Percentiles rank a stretch among this genome's conserved stretches.
Evolutionary conservation across 1,284 basidiomycete species (phyloP).

Genomic region (Rhodotorula sp.): DNA sequence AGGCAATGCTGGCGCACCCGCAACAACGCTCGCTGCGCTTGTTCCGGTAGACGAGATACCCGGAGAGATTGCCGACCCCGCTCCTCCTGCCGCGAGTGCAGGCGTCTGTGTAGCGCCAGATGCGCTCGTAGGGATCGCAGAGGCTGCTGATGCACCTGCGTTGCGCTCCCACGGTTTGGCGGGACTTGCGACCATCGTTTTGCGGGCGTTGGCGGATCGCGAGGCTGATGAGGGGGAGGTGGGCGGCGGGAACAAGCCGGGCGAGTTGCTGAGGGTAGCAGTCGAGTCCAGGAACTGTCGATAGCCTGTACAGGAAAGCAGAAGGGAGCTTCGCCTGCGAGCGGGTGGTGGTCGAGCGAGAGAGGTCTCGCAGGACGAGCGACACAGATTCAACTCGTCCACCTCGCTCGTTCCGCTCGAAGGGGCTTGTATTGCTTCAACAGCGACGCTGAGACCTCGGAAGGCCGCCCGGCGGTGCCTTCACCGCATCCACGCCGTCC

Average conservation of each 20-base stretch:
- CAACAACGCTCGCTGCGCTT: not conserved
- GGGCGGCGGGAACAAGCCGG: not conserved
- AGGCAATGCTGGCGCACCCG: constrained; percentile 19
- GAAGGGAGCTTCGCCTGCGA: not conserved
- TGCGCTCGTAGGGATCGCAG: constrained; percentile 4
- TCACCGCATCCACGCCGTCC: not conserved
- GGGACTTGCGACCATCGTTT: constrained; percentile 26
- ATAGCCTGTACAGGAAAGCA: too few species aligned
- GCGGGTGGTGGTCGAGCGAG: not conserved
- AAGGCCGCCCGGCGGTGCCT: not conserved
- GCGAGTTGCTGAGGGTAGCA: not conserved
- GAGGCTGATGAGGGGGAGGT: not conserved
- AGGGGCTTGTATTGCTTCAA: not conserved
- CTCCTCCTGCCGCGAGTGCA: not conserved
- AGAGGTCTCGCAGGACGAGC: not conserved
- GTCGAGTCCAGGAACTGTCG: not conserved
- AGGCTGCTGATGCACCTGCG: not conserved
- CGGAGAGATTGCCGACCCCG: not conserved
- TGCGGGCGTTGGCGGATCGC: not conserved
- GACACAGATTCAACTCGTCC: not conserved
- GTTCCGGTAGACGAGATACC: not conserved
- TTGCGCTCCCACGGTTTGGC: constrained; percentile 39
- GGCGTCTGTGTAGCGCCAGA: not conserved
- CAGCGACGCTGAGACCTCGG: rapidly evolving
- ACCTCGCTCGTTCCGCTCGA: not conserved